These are phyloP conservation scores for Aspergillus unguis DNA, from an alignment of 2,329 filamentous ascomycete genomes.

Conservation along the genomic window DNA sequence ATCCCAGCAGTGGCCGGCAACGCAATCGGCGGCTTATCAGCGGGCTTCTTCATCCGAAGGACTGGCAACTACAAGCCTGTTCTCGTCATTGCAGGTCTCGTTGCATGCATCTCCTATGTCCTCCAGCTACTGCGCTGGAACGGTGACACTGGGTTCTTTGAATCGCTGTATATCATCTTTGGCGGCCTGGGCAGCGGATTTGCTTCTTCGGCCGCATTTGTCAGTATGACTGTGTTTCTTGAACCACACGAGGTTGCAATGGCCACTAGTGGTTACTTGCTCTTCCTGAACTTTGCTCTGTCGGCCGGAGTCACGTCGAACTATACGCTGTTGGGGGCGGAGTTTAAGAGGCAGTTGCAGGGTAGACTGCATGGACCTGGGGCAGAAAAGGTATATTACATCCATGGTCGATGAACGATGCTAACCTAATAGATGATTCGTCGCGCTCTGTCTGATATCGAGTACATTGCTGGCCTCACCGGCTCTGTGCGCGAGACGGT, in stretches of 20 bases:
- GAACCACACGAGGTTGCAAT: constrained; percentile 48
- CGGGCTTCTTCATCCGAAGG: constrained; percentile 56
- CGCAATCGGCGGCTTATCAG: constrained; percentile 58
- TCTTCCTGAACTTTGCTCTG: constrained; percentile 44
- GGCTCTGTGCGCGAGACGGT: constrained; percentile 9
- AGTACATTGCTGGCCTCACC: constrained; percentile 10
- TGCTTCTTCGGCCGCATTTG: constrained; percentile 46
- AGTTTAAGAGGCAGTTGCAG: constrained; percentile 33
- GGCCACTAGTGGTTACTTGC: constrained; percentile 48
- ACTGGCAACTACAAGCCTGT: constrained; percentile 60
- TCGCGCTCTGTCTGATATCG: constrained; percentile 10
- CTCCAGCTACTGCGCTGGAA: constrained; percentile 58
- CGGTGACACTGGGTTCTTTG: constrained; percentile 54
- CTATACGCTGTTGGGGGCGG: constrained; percentile 37
- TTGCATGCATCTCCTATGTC: constrained; percentile 51
- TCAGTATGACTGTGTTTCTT: constrained; percentile 49
- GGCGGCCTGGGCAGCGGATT: constrained; percentile 53
- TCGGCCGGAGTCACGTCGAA: constrained; percentile 40
- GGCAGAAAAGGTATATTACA: constrained; percentile 18
- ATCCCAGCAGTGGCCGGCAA: constrained; percentile 68
- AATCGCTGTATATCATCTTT: constrained; percentile 60
- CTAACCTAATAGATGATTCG: constrained; percentile 9
- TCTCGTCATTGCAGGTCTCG: constrained; percentile 50
- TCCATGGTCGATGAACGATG: background rate
- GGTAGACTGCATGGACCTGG: constrained; percentile 29